Evolutionary conservation across 2,329 filamentous ascomycete genomes (phyloP), one percentile per base, ranked within the genome.

Genomic region (Dactylellina cionopaga): DNA sequence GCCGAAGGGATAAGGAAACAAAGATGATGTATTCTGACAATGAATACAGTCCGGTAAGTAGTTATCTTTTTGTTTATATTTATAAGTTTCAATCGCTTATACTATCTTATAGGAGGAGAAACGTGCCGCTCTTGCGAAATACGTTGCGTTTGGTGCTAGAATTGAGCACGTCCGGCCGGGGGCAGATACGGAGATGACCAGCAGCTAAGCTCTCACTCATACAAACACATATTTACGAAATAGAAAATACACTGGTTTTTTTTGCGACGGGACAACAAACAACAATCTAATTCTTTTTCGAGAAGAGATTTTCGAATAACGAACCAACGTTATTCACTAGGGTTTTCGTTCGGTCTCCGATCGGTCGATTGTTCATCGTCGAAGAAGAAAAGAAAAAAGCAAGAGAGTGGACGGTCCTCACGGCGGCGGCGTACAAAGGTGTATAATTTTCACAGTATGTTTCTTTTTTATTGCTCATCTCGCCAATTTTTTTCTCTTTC

Each of bases 31-130:
- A 77, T 60, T 51, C 59, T 5, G 76, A 77, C 54, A 76, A 77
- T 52, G 75, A 77, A 24, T 74, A 76, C 33, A 77, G 76, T 63
- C 76, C 76, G 27, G 76, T 77, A 76, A 76, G 75, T 76, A 33
- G 3, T 15, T 10, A n/a, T 7, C 56, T 24, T 22, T 10, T 2
- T 11, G 5, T n/a, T n/a, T 24, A 1, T 24, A 11, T 10, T 54
- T 27, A 7, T 11, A 15, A 17, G 22, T 29, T 17, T 31, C 22
- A 27, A n/a, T 17, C 13, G 51, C 19, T 44, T 43, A 27, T 11
- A 56, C 39, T 27, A 1, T 17, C n/a, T 2, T 47, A 37, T 39
- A 76, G 75, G 75, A 76, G 43, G 75, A 76, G 41, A 76, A 76
- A 60, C 69, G 75, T 24, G 75, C 75, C 11, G 33, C 41, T 10